Conservation (phyloP, 495 filamentous ascomycete species). For the Pseudomonodictys pantanalensis region DNA sequence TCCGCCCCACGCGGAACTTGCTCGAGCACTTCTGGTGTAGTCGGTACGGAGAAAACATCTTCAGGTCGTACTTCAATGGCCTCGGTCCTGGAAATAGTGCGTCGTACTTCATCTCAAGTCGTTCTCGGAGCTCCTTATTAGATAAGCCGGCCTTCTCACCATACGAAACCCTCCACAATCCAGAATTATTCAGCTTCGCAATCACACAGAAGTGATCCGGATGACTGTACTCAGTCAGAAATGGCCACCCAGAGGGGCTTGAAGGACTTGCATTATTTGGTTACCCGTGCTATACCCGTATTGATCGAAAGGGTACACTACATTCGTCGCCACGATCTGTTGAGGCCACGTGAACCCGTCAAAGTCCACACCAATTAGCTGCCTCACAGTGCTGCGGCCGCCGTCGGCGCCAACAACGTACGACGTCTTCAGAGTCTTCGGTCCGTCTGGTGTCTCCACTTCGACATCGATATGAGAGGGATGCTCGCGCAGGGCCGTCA, state of each 20-base stretch:
- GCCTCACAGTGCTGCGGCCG: slow-evolving; percentile 21
- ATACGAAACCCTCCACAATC: slow-evolving; percentile 59
- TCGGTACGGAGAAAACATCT: slow-evolving; percentile 54
- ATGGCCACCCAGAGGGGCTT: no score
- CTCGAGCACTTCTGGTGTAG: slow-evolving; percentile 59
- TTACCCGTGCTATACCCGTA: slow-evolving; percentile 54
- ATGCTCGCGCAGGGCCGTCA: background rate
- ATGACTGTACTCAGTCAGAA: no score
- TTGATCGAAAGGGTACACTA: slow-evolving; percentile 47
- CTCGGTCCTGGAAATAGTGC: slow-evolving; percentile 56
- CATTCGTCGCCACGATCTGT: slow-evolving; percentile 61
- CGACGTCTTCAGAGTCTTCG: background rate
- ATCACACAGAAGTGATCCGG: slow-evolving; percentile 60
- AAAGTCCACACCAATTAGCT: slow-evolving; percentile 53
- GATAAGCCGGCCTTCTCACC: slow-evolving; percentile 52
- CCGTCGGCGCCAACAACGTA: slow-evolving; percentile 36
- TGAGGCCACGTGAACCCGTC: slow-evolving; percentile 57
- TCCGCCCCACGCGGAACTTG: slow-evolving; percentile 51
- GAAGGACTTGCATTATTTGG: slow-evolving; percentile 51
- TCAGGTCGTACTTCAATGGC: slow-evolving; percentile 52
- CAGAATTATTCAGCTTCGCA: slow-evolving; percentile 53
- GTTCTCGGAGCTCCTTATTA: slow-evolving; percentile 49
- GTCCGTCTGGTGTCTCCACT: slow-evolving; percentile 9
- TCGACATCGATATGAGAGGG: background rate
- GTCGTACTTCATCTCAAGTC: slow-evolving; percentile 52